Conservation (phyloP, 2,329 filamentous ascomycete genomes). For the Aspergillus sojae region DNA sequence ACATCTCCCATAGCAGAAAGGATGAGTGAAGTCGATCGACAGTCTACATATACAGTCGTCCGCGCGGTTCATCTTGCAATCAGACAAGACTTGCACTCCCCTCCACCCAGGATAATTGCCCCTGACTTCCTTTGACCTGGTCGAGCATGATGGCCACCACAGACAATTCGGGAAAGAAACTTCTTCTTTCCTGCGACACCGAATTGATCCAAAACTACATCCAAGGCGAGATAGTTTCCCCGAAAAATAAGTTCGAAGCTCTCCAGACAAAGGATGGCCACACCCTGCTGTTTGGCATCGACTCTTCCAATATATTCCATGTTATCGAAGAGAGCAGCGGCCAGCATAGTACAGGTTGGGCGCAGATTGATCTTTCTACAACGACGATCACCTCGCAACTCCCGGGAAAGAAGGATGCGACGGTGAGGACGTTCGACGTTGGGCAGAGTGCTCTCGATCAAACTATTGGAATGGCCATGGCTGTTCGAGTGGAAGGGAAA, state of each 20-base stretch:
- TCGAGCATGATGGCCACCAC: too few relatives aligned
- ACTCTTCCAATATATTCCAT: slow-evolving; percentile 5
- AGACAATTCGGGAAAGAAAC: too few relatives aligned
- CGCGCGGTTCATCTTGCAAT: too few relatives aligned
- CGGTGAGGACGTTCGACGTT: slow-evolving; percentile 9
- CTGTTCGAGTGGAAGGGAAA: background rate
- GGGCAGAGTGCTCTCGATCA: slow-evolving; percentile 9
- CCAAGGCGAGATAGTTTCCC: slow-evolving; percentile 6
- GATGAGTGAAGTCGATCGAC: too few relatives aligned
- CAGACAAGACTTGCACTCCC: too few relatives aligned
- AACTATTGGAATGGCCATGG: slow-evolving; percentile 9
- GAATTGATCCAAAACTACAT: slow-evolving; percentile 13
- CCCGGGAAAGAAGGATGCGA: background rate
- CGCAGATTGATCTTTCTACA: slow-evolving; percentile 7
- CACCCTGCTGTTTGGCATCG: slow-evolving; percentile 4
- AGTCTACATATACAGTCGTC: too few relatives aligned
- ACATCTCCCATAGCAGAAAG: too few relatives aligned
- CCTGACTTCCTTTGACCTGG: too few relatives aligned
- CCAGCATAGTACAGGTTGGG: slow-evolving; percentile 4
- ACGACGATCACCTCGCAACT: background rate
- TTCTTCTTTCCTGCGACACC: background rate
- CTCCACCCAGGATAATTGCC: too few relatives aligned
- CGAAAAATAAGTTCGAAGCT: slow-evolving; percentile 9
- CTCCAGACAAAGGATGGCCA: slow-evolving; percentile 9
- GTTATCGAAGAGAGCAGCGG: slow-evolving; percentile 12